phyloP scores from a whole-genome alignment of 1,284 basidiomycete genomes.

The Apiotrichum gamsii region DNA sequence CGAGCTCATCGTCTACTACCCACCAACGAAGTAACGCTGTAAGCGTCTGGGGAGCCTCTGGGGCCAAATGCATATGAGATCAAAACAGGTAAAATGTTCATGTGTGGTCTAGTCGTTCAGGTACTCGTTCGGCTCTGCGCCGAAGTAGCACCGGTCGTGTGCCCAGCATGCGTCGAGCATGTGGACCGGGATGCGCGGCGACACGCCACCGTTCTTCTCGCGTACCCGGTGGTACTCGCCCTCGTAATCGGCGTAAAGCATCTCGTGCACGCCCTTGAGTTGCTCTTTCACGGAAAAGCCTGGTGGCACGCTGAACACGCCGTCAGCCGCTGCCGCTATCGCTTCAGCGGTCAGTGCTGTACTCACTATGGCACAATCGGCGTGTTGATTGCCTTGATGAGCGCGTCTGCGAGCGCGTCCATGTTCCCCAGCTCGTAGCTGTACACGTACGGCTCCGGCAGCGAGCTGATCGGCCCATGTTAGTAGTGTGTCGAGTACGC shows the following conservation, averaged over 20 bases:
- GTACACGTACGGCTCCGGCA: constrained; percentile 43
- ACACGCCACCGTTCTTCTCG: constrained; percentile 13
- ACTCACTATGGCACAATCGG: constrained; percentile 31
- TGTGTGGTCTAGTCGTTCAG: not conserved
- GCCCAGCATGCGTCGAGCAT: constrained; percentile 2
- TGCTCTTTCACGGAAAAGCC: constrained; percentile 25
- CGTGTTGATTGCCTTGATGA: constrained; percentile 23
- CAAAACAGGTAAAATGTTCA: not conserved
- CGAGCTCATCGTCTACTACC: constrained; percentile 22
- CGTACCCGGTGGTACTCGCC: constrained; percentile 15
- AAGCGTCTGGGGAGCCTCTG: no score
- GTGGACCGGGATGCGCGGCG: constrained; percentile 10
- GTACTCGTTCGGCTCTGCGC: not conserved
- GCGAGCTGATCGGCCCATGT: constrained; percentile 34
- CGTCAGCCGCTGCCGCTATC: not conserved
- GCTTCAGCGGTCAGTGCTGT: no score
- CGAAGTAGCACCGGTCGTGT: not conserved
- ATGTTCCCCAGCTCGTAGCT: constrained; percentile 26
- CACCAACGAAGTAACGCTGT: not conserved
- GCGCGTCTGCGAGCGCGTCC: constrained; percentile 19
- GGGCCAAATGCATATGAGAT: no score
- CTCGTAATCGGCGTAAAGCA: constrained; percentile 27
- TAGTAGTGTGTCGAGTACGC: constrained; percentile 14
- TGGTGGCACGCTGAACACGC: constrained; percentile 18
- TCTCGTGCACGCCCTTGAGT: constrained; percentile 11